Percentiles rank a stretch among this genome's conserved stretches.
Conservation (phyloP, 2,329 filamentous ascomycete genomes). For the Microthyrium microscopicum region DNA sequence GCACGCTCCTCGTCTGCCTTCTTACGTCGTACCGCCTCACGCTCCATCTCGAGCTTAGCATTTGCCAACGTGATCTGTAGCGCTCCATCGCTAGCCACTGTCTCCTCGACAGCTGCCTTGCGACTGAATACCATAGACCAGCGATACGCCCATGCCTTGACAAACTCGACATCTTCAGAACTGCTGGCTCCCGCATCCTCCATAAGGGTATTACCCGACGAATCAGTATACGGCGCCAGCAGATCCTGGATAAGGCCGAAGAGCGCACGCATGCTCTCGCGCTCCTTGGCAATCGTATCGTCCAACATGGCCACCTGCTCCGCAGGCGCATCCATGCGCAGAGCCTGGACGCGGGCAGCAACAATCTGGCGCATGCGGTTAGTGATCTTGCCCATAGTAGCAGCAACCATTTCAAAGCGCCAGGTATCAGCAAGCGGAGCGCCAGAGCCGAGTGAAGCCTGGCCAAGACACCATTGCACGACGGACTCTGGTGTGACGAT, state of each 20-base stretch:
- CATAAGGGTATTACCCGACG: no score
- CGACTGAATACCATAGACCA: slow-evolving; percentile 78
- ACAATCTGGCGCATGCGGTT: slow-evolving; percentile 71
- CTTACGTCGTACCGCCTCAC: slow-evolving; percentile 10
- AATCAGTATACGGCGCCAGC: no score
- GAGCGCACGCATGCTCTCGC: slow-evolving; percentile 57
- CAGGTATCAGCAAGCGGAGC: slow-evolving; percentile 55
- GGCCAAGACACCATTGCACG: slow-evolving; percentile 70
- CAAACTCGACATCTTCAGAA: slow-evolving; percentile 36
- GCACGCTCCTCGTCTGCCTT: slow-evolving; percentile 8
- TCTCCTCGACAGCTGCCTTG: slow-evolving; percentile 70
- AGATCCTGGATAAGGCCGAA: slow-evolving; percentile 70
- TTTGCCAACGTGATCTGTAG: not conserved
- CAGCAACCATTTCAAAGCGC: slow-evolving; percentile 78
- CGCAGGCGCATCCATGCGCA: not conserved
- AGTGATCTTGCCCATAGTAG: slow-evolving; percentile 81
- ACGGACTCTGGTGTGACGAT: slow-evolving; percentile 77
- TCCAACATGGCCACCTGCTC: slow-evolving; percentile 45
- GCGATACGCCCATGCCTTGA: slow-evolving; percentile 64
- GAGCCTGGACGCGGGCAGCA: slow-evolving; percentile 35
- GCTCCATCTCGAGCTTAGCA: slow-evolving; percentile 2
- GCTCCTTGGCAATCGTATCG: slow-evolving; percentile 52
- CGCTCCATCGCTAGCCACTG: no score
- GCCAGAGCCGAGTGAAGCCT: slow-evolving; percentile 44
- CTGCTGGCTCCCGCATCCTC: slow-evolving; percentile 47